A percentile compares a stretch with the other conserved stretches of the same genome.
These are phyloP conservation scores for Termitomyces sp. DNA, from an alignment of 1,284 basidiomycete species.

Conservation along the genomic window DNA sequence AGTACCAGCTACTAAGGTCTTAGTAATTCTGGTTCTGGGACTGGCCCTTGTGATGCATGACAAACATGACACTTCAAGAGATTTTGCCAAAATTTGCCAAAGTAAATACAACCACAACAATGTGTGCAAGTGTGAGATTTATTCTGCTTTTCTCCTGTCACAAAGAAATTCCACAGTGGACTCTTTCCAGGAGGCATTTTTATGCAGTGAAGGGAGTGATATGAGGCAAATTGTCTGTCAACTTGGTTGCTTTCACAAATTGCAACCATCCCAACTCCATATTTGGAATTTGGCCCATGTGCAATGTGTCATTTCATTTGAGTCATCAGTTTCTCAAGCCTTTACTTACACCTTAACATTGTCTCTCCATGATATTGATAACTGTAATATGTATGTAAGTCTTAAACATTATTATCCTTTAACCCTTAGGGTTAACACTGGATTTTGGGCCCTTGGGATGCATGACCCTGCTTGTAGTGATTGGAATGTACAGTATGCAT, in stretches of 20 bases:
- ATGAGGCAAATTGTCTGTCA: neutral
- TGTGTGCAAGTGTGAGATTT: neutral
- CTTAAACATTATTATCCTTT: no score
- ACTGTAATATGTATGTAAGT: no score
- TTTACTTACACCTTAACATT: neutral
- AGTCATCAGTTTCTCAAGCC: neutral
- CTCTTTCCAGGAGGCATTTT: neutral
- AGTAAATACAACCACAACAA: neutral
- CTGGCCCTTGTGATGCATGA: no score
- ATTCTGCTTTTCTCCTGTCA: neutral
- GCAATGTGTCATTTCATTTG: neutral
- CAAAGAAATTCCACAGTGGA: neutral
- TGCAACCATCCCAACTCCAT: neutral
- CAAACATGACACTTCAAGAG: neutral
- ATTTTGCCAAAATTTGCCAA: no score
- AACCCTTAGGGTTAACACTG: no score
- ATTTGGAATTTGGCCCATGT: neutral
- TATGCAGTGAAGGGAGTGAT: neutral
- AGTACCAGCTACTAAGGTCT: no score
- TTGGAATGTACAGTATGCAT: no score
- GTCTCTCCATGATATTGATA: neutral
- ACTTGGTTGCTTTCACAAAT: no score
- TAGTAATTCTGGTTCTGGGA: no score
- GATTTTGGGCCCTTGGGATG: no score
- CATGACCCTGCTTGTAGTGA: no score